Percentiles rank a stretch among this genome's conserved stretches.
Conservation (phyloP, 2,329 filamentous ascomycete species). For the Nigrospora sphaerica region DNA sequence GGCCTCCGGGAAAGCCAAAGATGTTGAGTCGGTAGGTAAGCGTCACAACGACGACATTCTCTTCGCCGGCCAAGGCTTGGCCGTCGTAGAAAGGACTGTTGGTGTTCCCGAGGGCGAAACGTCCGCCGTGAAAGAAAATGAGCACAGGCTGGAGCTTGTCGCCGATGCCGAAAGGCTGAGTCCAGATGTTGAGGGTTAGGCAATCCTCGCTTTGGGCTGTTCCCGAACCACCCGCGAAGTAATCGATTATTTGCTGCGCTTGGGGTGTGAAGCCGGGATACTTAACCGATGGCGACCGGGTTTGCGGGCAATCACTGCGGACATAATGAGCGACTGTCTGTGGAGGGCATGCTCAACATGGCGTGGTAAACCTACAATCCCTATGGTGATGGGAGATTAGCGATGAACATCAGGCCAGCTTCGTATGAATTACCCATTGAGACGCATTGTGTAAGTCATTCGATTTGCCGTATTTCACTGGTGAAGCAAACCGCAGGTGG, state of each 20-base stretch:
- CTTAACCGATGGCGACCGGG: slow-evolving; percentile 13
- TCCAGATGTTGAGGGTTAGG: slow-evolving; percentile 30
- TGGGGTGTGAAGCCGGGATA: slow-evolving; percentile 21
- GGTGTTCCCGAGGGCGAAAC: slow-evolving; percentile 1
- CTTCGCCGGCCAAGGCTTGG: slow-evolving; percentile 14
- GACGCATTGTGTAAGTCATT: neutral
- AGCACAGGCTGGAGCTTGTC: slow-evolving; percentile 23
- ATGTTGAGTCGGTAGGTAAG: slow-evolving; percentile 19
- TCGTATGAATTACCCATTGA: neutral
- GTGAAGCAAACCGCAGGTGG: neutral
- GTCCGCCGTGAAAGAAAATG: slow-evolving; percentile 30
- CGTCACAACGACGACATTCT: slow-evolving; percentile 26
- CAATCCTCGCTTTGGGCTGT: slow-evolving; percentile 27
- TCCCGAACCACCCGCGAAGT: slow-evolving; percentile 12
- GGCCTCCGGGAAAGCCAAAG: slow-evolving; percentile 9
- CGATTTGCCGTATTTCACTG: neutral
- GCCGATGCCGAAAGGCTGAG: slow-evolving; percentile 16
- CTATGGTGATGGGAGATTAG: neutral
- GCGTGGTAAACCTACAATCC: neutral
- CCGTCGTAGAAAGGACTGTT: slow-evolving; percentile 17
- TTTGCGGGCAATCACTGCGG: slow-evolving; percentile 15
- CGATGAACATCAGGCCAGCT: neutral
- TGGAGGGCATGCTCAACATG: too few relatives aligned
- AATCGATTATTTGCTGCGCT: slow-evolving; percentile 16
- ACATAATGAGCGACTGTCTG: too few relatives aligned